phyloP scores from a whole-genome alignment of 768 basidiomycete genomes.

The Candolleomyces eurysporus region DNA sequence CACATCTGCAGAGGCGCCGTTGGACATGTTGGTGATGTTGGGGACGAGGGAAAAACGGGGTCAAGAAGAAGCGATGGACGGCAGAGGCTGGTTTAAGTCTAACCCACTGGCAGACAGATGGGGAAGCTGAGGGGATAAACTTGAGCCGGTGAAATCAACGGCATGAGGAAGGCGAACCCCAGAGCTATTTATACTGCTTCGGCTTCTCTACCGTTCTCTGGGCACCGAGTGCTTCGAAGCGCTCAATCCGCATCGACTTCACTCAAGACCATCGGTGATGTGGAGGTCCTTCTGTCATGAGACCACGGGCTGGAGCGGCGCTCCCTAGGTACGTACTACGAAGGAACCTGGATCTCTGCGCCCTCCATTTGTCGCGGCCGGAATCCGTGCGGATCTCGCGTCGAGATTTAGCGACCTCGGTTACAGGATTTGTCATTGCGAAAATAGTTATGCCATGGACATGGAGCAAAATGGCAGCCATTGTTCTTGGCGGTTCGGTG shows the following conservation, averaged over 20 bases:
- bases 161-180: background rate
- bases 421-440: background rate
- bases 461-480: no score
- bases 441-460: no score
- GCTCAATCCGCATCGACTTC: slow-evolving; percentile 1
- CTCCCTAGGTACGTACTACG: no score
- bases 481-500: no score
- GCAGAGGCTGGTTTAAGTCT: slow-evolving; percentile 5
- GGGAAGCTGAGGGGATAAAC: background rate
- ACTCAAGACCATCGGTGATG: background rate
- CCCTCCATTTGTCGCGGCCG: no score
- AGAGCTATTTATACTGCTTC: slow-evolving; percentile 1
- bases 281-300: background rate
- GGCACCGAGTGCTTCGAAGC: background rate
- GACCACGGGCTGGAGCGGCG: background rate
- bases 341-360: background rate
- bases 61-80: slow-evolving; percentile 2
- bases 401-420: no score
- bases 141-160: background rate
- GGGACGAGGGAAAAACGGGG: background rate
- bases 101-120: background rate
- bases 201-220: background rate
- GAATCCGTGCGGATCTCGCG: no score
- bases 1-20: slow-evolving; percentile 17
- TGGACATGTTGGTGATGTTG: background rate